Evolutionary conservation across 2,329 filamentous ascomycete genomes (phyloP), one percentile per base, ranked within the genome.

Genomic region (Capronia coronata): DNA sequence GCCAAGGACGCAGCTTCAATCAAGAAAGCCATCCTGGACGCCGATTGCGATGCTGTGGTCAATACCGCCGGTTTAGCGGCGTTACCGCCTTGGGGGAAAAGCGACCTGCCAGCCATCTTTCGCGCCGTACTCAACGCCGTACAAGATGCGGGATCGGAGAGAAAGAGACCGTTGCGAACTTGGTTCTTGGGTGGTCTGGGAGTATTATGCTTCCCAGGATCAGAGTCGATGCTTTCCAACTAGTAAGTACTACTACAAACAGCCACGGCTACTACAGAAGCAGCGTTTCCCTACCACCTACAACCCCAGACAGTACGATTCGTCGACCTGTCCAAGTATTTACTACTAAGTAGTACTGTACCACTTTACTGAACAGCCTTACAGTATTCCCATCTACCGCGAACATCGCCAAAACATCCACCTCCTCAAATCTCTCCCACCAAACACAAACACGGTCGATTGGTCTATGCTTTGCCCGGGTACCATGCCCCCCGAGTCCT

Each of bases 381-480:
- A 18, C 54, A 68, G 67, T 48, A 45, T 67, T 16, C 65, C 66
- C 13, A 62, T 67, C 23, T 67, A 61, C 53, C 61, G 64, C 34
- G 65, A 63, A 49, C 67, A 71, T 49, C 60, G 60, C 44, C 57
- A 62, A 32, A 68, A 68, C 52, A 43, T 63, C 39, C 43, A 32
- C 1, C 55, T 65, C 2, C 60, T 69, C 11, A 53, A 56, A 46
- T 50, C 60, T 10, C 59, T 67, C 10, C 61, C 63, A n/a, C 37
- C 51, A 10, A 46, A 58, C 43, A n/a, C n/a, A n/a, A 52, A 61
- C 2, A 40, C 5, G 10, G 25, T 72, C 8, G 46, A 65, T 13
- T 72, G 68, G 69, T 71, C 69, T 2, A 51, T 71, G 42, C 59
- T 69, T 5, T 69, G 67, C 43, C 63, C 64, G 1, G 59, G 56